These are phyloP conservation scores for Zygosaccharomyces rouxii DNA, from an alignment of 805 yeast genomes.

Conservation along the genomic window DNA sequence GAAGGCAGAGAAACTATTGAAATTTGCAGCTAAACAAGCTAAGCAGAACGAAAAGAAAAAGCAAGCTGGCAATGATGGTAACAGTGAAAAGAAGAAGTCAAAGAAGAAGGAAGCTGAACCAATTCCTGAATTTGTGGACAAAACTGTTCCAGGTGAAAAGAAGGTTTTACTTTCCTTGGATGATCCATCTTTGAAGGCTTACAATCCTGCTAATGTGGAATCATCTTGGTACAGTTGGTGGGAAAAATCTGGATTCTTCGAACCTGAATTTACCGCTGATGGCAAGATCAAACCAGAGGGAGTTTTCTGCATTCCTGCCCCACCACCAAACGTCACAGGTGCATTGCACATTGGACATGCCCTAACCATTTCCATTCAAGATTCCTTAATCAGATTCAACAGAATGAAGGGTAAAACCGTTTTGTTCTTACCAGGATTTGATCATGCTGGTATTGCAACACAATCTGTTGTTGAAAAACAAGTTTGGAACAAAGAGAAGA, in stretches of 20 bases:
- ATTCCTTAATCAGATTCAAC: constrained; percentile 84
- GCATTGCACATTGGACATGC: constrained; percentile 99
- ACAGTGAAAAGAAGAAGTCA: constrained; percentile 55
- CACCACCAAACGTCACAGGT: constrained; percentile 99
- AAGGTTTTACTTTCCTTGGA: constrained; percentile 81
- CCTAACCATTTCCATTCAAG: constrained; percentile 91
- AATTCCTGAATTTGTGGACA: constrained; percentile 79
- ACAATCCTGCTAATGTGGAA: constrained; percentile 88
- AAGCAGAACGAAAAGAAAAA: constrained; percentile 33
- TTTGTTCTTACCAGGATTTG: constrained; percentile 91
- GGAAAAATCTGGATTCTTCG: constrained; percentile 81
- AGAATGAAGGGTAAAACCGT: constrained; percentile 97
- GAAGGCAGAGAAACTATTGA: constrained; percentile 82
- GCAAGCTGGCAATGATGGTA: constrained; percentile 40
- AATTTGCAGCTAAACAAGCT: constrained; percentile 67
- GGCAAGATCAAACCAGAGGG: constrained; percentile 82
- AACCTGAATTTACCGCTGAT: constrained; percentile 74
- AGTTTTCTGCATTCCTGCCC: constrained; percentile 88
- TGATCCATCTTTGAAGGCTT: constrained; percentile 90
- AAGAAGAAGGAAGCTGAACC: constrained; percentile 66
- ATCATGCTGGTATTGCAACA: constrained; percentile 98
- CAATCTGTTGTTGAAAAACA: constrained; percentile 97
- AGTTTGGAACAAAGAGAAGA: constrained; percentile 79
- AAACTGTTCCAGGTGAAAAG: constrained; percentile 85
- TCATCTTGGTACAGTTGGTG: constrained; percentile 98